Conservation (phyloP, 768 basidiomycete species). For the Trametes cinnabarina region DNA sequence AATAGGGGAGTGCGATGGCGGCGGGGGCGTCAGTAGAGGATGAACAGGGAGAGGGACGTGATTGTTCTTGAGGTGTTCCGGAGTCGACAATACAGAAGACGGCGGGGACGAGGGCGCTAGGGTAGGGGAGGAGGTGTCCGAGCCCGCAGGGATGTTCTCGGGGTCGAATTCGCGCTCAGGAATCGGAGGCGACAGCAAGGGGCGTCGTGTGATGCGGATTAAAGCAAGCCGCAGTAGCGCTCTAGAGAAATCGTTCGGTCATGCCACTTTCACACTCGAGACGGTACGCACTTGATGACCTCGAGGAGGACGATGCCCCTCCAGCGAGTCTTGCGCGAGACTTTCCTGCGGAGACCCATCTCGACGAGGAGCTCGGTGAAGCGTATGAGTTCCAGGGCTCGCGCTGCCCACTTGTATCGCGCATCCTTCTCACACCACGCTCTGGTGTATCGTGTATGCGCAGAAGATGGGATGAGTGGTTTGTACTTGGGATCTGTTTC, state of each 20-base stretch:
- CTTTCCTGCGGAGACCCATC: slow-evolving; percentile 79
- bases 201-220: slow-evolving; percentile 71
- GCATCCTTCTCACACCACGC: slow-evolving; percentile 74
- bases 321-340: slow-evolving; percentile 67
- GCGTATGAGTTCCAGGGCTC: slow-evolving; percentile 70
- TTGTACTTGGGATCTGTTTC: slow-evolving; percentile 65
- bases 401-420: slow-evolving; percentile 76
- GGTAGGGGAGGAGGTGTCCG: slow-evolving; percentile 56
- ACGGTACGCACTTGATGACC: slow-evolving; percentile 67
- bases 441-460: slow-evolving; percentile 87
- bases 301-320: slow-evolving; percentile 76
- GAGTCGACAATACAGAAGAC: slow-evolving; percentile 58
- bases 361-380: slow-evolving; percentile 86
- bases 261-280: neutral
- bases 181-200: slow-evolving; percentile 72
- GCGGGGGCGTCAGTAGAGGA: slow-evolving; percentile 53
- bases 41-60: slow-evolving; percentile 64
- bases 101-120: slow-evolving; percentile 56
- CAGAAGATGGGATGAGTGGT: slow-evolving; percentile 70
- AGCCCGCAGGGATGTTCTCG: slow-evolving; percentile 54
- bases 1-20: slow-evolving; percentile 48
- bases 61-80: slow-evolving; percentile 82
- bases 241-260: slow-evolving; percentile 39
- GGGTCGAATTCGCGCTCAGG: slow-evolving; percentile 90
- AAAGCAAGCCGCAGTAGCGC: slow-evolving; percentile 71